Evolutionary conservation across 208 protist species (phyloP).

Genomic region (Trypanosoma vivax): DNA sequence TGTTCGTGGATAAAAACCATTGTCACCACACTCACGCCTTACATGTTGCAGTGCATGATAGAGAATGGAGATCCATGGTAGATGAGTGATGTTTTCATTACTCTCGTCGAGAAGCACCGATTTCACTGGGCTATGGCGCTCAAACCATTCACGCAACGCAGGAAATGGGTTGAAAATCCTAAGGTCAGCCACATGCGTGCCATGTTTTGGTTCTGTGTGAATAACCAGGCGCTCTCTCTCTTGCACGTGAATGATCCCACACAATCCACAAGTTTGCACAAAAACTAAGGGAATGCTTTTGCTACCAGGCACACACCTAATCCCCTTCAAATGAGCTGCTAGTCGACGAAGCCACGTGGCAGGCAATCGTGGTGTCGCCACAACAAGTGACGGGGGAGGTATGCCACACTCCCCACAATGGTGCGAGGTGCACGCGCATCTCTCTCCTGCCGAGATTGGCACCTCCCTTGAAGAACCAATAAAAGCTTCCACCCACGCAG

Average conservation of each 20-base stretch:
- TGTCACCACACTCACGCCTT: constrained; percentile 10
- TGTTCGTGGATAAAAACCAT: constrained; percentile 7
- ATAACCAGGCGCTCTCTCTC: constrained; percentile 39
- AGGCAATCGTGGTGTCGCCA: constrained; percentile 14
- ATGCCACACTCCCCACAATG: neutral
- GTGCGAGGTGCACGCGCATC: neutral
- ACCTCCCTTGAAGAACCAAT: constrained; percentile 1
- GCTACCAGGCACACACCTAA: no score
- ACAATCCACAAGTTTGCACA: constrained; percentile 76
- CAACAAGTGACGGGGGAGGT: constrained; percentile 5
- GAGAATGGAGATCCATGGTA: constrained; percentile 87
- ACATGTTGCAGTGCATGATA: constrained; percentile 54
- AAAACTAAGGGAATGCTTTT: constrained; percentile 67
- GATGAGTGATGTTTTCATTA: constrained; percentile 53
- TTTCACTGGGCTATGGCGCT: constrained; percentile 45
- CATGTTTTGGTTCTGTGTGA: constrained; percentile 31
- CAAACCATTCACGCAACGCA: constrained; percentile 56
- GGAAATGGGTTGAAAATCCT: constrained; percentile 87
- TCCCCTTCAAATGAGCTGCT: neutral
- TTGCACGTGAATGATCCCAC: constrained; percentile 85
- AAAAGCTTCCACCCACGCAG: constrained; percentile 37
- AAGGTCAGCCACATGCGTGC: constrained; percentile 74
- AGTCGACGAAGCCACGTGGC: constrained; percentile 3
- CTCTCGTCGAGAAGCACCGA: constrained; percentile 31
- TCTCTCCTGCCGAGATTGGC: constrained; percentile 1